Base-by-base conservation (phyloP, 2,329 filamentous ascomycete genomes). In the Exophiala phaeomuriformis region DNA sequence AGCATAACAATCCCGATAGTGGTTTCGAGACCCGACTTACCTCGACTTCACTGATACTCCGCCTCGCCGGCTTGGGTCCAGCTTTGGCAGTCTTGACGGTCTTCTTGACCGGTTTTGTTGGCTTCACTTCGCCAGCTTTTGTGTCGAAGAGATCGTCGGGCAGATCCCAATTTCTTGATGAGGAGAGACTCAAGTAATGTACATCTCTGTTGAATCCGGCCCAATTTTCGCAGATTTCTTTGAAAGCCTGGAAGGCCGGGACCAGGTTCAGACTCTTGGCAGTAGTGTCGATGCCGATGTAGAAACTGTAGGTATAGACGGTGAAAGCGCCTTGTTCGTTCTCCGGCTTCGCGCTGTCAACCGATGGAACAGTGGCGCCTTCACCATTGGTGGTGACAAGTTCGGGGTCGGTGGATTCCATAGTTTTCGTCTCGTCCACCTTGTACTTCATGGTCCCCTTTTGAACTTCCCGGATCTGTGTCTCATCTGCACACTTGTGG, bases 301-400 rank as follows among this genome's bases (percentile, higher is more conserved):
- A 98, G 69, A 90, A 91, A 1, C 90, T 96, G 28, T 89, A 90
- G 0, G 91, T 97, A 67, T 88, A 95, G 30, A 97, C 72, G 43
- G 75, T 77, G 49, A 72, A 70, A 33, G 72, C 69, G 56, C 73
- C 70, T 29, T 73, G 68, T 39, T 69, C 69, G 39, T 68, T 65
- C 40, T 70, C 64, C 10, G 64, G 61, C 5, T 70, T 67, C n/a
- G 69, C 68, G 42, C 72, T 69, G 47, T 71, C 67, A 9, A 72
- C 65, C 45, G 75, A 72, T 37, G 66, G 68, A 29, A 65, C 63
- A 40, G 66, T 55, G 7, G 60, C 53, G n/a, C 56, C 70, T 32
- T 70, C 71, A 56, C 75, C 66, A 10, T 74, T 72, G 6, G 73
- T 75, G n/a, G 72, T 74, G 49, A 72, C 65, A 42, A 77, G 74